Evolutionary conservation across 208 protist species (phyloP).

Genomic region (Trichomonas vaginalis): DNA sequence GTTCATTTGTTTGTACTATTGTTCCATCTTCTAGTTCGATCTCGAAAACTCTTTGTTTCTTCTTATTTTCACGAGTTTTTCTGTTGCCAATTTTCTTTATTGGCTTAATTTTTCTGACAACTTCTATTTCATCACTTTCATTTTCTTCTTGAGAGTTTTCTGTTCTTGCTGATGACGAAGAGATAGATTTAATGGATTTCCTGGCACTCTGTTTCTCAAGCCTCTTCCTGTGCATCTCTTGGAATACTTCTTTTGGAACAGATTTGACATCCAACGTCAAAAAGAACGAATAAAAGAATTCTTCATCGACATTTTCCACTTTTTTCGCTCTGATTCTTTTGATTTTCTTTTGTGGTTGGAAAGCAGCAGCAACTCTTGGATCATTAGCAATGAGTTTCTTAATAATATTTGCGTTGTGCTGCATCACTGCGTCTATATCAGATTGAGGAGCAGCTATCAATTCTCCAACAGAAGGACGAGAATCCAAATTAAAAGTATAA

Average conservation of each 20-base stretch:
- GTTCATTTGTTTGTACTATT: not conserved
- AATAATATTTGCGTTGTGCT: not conserved
- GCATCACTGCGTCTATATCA: not conserved
- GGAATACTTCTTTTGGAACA: not conserved
- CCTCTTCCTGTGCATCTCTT: not conserved
- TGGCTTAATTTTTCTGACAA: not conserved
- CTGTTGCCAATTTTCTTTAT: not conserved
- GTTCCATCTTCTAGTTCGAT: not conserved
- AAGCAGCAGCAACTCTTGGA: not conserved
- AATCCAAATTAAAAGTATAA: not conserved
- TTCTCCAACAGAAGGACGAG: not conserved
- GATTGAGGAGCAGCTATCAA: not conserved
- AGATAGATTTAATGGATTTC: not conserved
- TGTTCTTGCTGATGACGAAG: not conserved
- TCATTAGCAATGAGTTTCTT: not conserved
- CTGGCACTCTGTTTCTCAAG: not conserved
- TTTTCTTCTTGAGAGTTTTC: not conserved
- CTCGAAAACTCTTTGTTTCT: not conserved
- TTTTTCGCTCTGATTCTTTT: not conserved
- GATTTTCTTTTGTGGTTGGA: not conserved
- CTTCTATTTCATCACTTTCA: not conserved
- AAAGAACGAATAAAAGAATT: not conserved
- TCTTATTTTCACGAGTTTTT: not conserved
- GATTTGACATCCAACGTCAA: not conserved
- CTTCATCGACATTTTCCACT: not conserved